Evolutionary conservation across 2,329 filamentous ascomycete species (phyloP), one percentile per base, ranked within the genome.

Genomic region (Davidsoniella virescens): DNA sequence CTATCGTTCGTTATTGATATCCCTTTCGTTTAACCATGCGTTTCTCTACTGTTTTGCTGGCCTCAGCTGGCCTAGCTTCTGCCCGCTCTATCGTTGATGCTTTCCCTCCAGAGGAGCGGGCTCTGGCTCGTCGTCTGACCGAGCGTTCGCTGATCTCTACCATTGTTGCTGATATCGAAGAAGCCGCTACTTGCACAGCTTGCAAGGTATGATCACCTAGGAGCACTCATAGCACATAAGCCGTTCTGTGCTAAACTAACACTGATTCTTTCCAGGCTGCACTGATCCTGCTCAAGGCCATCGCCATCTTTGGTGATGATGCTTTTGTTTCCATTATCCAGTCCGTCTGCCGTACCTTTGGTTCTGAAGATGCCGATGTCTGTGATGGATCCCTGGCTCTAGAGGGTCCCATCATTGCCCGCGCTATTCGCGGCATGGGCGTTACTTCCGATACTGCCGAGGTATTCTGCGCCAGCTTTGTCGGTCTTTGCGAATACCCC

Each of bases 331-430:
- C 54, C 14, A 57, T 59, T 3, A 43, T 58, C 14, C 60, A 63
- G 44, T 55, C 55, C 1, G 54, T 65, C 33, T 66, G 64, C 57
- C 64, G 62, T 45, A 45, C 60, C 2, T 58, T 62, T 49, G 59
- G 73, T 67, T 61, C 65, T 37, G 67, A 73, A 56, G 73, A 77
- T 49, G 57, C 62, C 26, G 75, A 78, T 58, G 74, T 78, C 23
- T 78, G 75, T 51, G 62, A 66, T 2, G 75, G 75, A 4, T 62
- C 70, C 7, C 65, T 77, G 25, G 63, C 62, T 4, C 64, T 66
- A 1, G 72, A 78, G 58, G 73, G 71, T 0, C 72, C 73, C 2
- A 70, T 75, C 48, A 60, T 76, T 25, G 71, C 73, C 29, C 64
- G 69, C 38, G 65, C 65, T 7, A 58, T 78, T 9, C 65, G 70